Conservation (phyloP, 139 green algal genomes). For the Coccomyxa sp. region DNA sequence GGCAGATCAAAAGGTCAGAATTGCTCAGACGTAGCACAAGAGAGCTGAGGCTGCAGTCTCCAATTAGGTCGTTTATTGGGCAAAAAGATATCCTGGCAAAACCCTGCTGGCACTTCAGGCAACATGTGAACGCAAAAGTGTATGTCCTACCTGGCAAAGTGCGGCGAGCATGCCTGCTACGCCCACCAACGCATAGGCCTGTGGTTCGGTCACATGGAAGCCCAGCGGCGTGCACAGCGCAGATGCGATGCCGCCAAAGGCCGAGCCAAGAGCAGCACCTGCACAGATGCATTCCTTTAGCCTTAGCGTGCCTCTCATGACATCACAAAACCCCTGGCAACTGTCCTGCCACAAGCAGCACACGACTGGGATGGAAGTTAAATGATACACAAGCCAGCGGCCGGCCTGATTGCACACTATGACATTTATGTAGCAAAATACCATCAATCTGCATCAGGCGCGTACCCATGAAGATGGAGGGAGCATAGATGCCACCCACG, state of each 20-base stretch:
- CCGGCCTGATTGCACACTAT: too few species aligned
- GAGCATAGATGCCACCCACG: conserved; percentile 91
- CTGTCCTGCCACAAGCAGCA: too few species aligned
- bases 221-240: conserved; percentile 19
- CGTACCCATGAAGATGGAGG: conserved; percentile 90
- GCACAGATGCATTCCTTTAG: background rate
- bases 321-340: too few species aligned
- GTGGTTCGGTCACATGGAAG: conserved; percentile 29
- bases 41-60: background rate
- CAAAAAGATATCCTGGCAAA: background rate
- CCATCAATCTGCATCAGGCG: too few species aligned
- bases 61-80: background rate
- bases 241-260: conserved; percentile 32
- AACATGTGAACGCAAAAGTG: background rate
- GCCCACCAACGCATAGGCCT: conserved; percentile 66
- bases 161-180: conserved; percentile 71
- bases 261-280: conserved; percentile 41
- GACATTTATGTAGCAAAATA: too few species aligned
- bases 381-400: too few species aligned
- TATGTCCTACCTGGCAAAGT: conserved; percentile 16
- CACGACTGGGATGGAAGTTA: too few species aligned
- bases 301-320: too few species aligned
- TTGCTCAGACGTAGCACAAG: background rate
- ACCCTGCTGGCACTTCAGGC: background rate
- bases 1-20: background rate